Base-by-base conservation (phyloP, 768 basidiomycete species). In the Pleurotus tuoliensis region DNA sequence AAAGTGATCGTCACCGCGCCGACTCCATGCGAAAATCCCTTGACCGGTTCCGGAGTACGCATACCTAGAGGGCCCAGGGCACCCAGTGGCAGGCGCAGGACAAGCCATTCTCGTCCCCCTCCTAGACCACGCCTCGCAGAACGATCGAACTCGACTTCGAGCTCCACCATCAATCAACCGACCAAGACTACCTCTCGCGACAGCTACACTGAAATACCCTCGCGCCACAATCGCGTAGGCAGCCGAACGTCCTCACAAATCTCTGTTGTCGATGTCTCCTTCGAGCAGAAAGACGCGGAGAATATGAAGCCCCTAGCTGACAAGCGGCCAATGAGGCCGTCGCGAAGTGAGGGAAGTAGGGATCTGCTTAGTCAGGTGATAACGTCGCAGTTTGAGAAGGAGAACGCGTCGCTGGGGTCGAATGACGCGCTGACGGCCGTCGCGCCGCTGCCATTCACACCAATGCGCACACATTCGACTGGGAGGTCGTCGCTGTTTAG, bases 1-100 rank as follows among this genome's bases (percentile, higher is more conserved):
- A 79, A 72, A 58, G 79, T 81, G 15, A 80, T 81, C 37, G 75
- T 81, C 7, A 82, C 79, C 4, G 79, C 79, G 6, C 77, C 81
- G n/a, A 82, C 80, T 0, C 80, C 80, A 15, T 74, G 71, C 5
- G 65, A 64, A 30, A 70, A 72, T 56, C 65, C 64, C 9, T 12
- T 37, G 9, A 18, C 25, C 3, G 13, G 30, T 5, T 27, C 54
- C 0, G 11, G 43, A 3, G 46, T 18, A 0, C 41, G 54, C 2
- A 45, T 55, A 16, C 54, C 54, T 24, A 41, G 54, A 38, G 54
- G 54, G 27, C 54, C 54, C 6, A 16, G 54, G n/a, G 54, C 54
- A 7, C 54, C 27, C 2, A 39, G 51, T 5, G 6, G 16, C 8
- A 6, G 41, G 22, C 54, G 54, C 27, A 55, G 54, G 27, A 18